Evolutionary conservation across 257 asterid genomes (phyloP).

Genomic region (Capsicum baccatum): DNA sequence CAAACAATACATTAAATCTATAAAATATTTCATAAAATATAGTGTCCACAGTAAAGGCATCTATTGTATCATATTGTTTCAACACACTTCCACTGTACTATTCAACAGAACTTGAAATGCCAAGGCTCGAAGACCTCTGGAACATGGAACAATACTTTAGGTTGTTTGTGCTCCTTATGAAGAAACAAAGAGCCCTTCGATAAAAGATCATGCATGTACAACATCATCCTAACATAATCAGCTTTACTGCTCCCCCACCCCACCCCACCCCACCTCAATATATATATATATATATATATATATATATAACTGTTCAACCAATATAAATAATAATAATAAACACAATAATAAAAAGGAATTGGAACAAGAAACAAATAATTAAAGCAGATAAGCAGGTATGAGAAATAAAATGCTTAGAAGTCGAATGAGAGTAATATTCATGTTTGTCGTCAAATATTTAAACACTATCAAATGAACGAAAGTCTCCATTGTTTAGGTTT

Average conservation of each 20-base stretch:
- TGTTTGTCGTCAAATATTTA: too few relatives aligned
- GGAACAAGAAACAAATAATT: too few relatives aligned
- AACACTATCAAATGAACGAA: too few relatives aligned
- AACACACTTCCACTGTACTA: neutral
- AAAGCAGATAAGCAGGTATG: too few relatives aligned
- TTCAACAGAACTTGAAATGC: neutral
- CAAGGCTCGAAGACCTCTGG: neutral
- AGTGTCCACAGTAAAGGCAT: neutral
- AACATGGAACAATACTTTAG: constrained; percentile 9
- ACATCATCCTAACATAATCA: neutral
- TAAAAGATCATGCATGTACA: neutral
- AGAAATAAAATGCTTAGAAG: too few relatives aligned
- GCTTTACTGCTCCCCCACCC: neutral
- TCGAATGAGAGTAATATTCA: too few relatives aligned
- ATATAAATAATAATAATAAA: too few relatives aligned
- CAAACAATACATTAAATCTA: constrained; percentile 19
- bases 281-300: too few relatives aligned
- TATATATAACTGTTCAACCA: too few relatives aligned
- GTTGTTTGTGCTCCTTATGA: constrained; percentile 40
- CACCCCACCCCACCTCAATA: neutral
- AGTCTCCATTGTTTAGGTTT: too few relatives aligned
- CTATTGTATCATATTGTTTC: neutral
- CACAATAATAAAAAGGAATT: too few relatives aligned
- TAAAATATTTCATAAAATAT: neutral
- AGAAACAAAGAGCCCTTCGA: neutral